Evolutionary conservation across 441 rosid species (phyloP).

Genomic region (Euphorbia corollata): DNA sequence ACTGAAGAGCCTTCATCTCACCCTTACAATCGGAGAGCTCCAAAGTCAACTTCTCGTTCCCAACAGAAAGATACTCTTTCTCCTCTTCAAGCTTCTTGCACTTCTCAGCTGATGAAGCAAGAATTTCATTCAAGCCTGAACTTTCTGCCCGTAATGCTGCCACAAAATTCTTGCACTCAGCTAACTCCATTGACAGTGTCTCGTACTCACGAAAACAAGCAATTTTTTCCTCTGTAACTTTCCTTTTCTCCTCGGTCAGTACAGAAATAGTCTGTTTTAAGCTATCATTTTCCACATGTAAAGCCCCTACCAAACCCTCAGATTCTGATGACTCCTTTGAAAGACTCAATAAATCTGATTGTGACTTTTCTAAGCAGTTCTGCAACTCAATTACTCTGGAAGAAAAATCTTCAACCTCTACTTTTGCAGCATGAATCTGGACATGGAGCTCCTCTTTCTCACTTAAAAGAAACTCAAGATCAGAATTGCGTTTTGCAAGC

Average conservation of each 20-base stretch:
- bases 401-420: conserved; percentile 46
- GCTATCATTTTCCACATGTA: conserved; percentile 50
- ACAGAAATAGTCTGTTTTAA: conserved; percentile 40
- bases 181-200: conserved; percentile 50
- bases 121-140: conserved; percentile 35
- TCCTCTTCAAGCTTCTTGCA: conserved; percentile 53
- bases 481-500: conserved; percentile 60
- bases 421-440: conserved; percentile 45
- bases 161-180: conserved; percentile 43
- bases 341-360: conserved; percentile 32
- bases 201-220: conserved; percentile 40
- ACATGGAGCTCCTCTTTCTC: conserved; percentile 49
- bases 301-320: conserved; percentile 36
- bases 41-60: conserved; percentile 26
- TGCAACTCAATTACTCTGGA: conserved; percentile 52
- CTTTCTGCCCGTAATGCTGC: conserved; percentile 53
- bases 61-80: conserved; percentile 41
- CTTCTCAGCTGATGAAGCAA: conserved; percentile 37
- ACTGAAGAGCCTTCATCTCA: conserved; percentile 26
- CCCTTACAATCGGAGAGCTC: conserved; percentile 28
- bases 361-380: conserved; percentile 50
- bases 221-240: conserved; percentile 43
- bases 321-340: conserved; percentile 44
- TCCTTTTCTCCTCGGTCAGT: conserved; percentile 42
- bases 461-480: conserved; percentile 41